phyloP scores from a whole-genome alignment of 352 stramenopile species.

The Phytophthora sojae region DNA sequence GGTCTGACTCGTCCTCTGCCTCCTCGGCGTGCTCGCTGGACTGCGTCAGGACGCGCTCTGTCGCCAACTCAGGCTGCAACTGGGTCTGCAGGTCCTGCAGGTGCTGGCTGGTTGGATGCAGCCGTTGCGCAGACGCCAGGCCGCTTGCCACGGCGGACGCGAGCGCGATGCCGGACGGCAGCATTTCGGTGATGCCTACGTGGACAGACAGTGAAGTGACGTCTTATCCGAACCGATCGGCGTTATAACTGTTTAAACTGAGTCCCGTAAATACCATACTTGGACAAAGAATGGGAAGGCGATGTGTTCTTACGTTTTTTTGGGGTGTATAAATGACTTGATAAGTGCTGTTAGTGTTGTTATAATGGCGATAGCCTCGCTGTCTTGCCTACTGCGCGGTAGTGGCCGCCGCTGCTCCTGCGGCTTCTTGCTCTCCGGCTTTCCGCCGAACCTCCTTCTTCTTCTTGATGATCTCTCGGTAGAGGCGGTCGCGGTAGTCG shows the following conservation, averaged over 20 bases:
- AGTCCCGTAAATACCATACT: not conserved
- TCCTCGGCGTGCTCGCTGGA: slow-evolving; percentile 5
- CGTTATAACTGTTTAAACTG: not conserved
- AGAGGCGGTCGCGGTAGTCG: slow-evolving; percentile 94
- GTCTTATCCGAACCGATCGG: not conserved
- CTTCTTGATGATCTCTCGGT: slow-evolving; percentile 94
- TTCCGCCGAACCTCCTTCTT: slow-evolving; percentile 91
- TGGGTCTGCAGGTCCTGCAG: slow-evolving; percentile 7
- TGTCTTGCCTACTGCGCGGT: slow-evolving; percentile 22
- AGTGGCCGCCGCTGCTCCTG: not conserved
- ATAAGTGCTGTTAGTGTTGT: not conserved
- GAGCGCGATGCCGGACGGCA: slow-evolving; percentile 5
- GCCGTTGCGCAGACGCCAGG: slow-evolving; percentile 34
- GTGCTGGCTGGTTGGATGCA: slow-evolving; percentile 29
- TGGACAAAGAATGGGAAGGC: no score
- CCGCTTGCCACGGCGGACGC: slow-evolving; percentile 6
- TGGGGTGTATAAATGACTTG: not conserved
- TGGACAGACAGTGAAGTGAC: not conserved
- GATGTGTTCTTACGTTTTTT: no score
- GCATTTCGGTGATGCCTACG: slow-evolving; percentile 7
- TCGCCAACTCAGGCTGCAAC: not conserved
- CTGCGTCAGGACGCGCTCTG: slow-evolving; percentile 14
- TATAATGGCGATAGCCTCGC: not conserved
- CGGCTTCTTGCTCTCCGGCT: slow-evolving; percentile 36
- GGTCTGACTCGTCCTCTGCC: slow-evolving; percentile 37